phyloP scores from a whole-genome alignment of 2,329 filamentous ascomycete genomes.

The Helminthosporium solani region DNA sequence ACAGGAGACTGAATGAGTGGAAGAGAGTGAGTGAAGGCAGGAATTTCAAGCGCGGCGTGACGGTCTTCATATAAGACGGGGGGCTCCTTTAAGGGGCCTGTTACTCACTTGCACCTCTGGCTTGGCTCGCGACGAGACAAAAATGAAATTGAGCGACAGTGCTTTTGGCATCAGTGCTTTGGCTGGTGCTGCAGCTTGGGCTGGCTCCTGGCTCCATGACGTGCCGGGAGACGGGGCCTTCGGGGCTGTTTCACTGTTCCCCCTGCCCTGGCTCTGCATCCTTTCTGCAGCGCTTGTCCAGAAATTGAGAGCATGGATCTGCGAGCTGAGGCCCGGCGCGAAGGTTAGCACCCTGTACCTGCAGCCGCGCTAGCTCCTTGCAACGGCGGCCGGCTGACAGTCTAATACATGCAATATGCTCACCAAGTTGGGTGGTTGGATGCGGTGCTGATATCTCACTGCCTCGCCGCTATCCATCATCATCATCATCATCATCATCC shows the following conservation, averaged over 20 bases:
- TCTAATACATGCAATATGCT: too few relatives aligned
- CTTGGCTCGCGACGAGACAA: constrained; percentile 43
- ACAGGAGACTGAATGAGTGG: constrained; percentile 26
- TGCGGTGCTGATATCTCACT: constrained; percentile 1
- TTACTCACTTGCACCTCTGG: constrained; percentile 28
- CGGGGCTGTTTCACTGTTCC: constrained; percentile 41
- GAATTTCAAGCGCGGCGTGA: constrained; percentile 27
- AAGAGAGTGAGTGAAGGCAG: constrained; percentile 19
- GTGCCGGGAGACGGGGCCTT: constrained; percentile 42
- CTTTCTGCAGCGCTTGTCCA: background rate
- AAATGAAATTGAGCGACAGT: constrained; percentile 42
- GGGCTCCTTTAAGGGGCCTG: constrained; percentile 29
- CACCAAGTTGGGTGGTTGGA: too few relatives aligned
- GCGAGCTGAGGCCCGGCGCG: constrained; percentile 13
- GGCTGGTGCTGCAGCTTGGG: constrained; percentile 4
- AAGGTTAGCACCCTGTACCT: constrained; percentile 13
- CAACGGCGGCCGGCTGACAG: constrained; percentile 3
- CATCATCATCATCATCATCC: background rate
- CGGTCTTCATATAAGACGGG: constrained; percentile 35
- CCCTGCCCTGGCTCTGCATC: constrained; percentile 22
- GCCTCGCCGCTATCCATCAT: background rate
- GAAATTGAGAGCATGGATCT: constrained; percentile 13
- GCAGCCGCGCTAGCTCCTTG: constrained; percentile 7
- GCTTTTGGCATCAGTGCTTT: constrained; percentile 25
- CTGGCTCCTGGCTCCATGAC: constrained; percentile 37